Evolutionary conservation across 2,329 filamentous ascomycete genomes (phyloP), one percentile per base, ranked within the genome.

Genomic region (Paramyrothecium roridum): DNA sequence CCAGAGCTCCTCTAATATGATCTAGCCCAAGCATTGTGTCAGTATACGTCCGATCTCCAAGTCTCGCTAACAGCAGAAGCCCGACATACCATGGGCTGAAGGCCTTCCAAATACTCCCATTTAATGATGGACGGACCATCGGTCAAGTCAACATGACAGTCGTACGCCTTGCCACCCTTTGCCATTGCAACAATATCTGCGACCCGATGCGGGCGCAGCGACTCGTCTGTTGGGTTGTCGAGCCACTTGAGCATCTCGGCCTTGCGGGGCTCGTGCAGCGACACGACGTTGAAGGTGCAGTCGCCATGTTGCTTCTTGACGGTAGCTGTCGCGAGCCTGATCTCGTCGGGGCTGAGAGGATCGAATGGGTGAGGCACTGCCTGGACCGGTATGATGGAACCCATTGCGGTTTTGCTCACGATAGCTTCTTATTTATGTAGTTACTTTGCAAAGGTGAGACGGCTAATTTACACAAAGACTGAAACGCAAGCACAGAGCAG

Each of bases 1-100:
- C 64, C 91, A 84, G 37, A 96, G 80, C 70, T 96, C 93, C 67
- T 96, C 92, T 84, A 96, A 91, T 0, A 91, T 96, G 67, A 96
- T 96, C 85, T 89, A 20, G 26, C 3, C n/a, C n/a, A 1, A 2
- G 13, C 11, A 6, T 23, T 2, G 37, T 1, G 45, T 67, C 52
- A 64, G 61, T 50, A 22, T 47, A 3, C 20, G 37, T 13, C n/a
- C n/a, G 12, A 13, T 6, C 7, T 13, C 7, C n/a, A 17, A 7
- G 13, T 16, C 16, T 43, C n/a, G 12, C 21, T 3, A 17, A 16
- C 3, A 3, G 40, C 16, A 34, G 7, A 8, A 16, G 6, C 13
- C 13, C n/a, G 21, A 58, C 81, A 71, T 69, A 89, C 86, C 70
- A 96, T 82, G 26, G 92, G 93, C 71, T 96, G 92, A 16, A 91